A percentile compares a stretch with the other conserved stretches of the same genome.
phyloP scores from a whole-genome alignment of 1,284 basidiomycete species.

The Trichosporon inkin region DNA sequence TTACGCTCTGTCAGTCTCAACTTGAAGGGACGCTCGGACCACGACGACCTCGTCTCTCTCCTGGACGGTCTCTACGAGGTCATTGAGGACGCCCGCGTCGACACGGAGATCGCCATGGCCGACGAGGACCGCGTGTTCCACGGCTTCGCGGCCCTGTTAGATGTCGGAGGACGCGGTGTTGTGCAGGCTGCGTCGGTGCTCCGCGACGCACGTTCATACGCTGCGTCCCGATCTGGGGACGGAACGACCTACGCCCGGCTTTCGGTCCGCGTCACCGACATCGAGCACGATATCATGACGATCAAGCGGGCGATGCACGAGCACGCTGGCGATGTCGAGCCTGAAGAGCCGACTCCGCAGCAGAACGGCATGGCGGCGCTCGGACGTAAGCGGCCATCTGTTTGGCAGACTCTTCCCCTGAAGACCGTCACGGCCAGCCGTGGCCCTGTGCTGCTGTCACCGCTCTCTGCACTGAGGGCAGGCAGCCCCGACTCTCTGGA shows the following conservation, averaged over 20 bases:
- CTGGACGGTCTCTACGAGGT: conserved; percentile 70
- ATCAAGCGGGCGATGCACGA: conserved; percentile 44
- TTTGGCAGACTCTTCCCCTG: conserved; percentile 24
- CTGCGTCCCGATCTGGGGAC: conserved; percentile 52
- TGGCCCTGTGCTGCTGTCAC: conserved; percentile 6
- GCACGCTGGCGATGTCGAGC: conserved; percentile 36
- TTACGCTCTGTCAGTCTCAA: not conserved
- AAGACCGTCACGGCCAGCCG: conserved; percentile 21
- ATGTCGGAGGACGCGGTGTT: conserved; percentile 55
- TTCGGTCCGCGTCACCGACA: conserved; percentile 62
- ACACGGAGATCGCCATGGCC: conserved; percentile 74
- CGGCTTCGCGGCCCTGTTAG: conserved; percentile 68
- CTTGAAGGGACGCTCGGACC: conserved; percentile 16
- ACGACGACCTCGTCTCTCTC: conserved; percentile 53
- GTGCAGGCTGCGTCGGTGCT: conserved; percentile 52
- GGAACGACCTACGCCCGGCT: conserved; percentile 55
- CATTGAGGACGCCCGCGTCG: conserved; percentile 76
- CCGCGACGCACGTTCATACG: conserved; percentile 59
- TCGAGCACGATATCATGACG: conserved; percentile 72
- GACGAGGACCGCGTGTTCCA: conserved; percentile 68
- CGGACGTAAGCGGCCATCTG: conserved; percentile 1
- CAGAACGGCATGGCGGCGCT: not conserved
- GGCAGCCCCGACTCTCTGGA: conserved; percentile 15
- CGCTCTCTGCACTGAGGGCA: not conserved
- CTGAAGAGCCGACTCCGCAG: conserved; percentile 12